Evolutionary conservation across 768 basidiomycete species (phyloP).

Genomic region (Stropharia rugosoannulata): DNA sequence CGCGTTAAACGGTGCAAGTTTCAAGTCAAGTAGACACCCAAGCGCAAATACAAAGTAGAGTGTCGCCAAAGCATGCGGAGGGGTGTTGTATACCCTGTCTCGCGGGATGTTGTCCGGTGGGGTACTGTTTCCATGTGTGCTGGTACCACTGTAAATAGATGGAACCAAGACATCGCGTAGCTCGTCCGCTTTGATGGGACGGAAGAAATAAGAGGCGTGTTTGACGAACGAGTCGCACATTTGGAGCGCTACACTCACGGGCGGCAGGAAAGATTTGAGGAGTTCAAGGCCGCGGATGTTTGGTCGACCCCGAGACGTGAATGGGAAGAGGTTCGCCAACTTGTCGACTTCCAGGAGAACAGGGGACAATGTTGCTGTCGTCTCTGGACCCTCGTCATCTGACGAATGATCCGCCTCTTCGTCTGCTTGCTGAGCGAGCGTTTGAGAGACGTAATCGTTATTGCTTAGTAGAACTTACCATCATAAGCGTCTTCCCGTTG

Average conservation of each 20-base stretch:
- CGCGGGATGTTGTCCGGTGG: background rate
- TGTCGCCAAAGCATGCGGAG: constrained; percentile 51
- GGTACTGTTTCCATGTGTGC: constrained; percentile 2
- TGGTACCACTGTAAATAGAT: constrained; percentile 31
- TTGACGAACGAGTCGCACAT: constrained; percentile 42
- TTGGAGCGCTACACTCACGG: constrained; percentile 37
- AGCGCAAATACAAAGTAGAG: constrained; percentile 61
- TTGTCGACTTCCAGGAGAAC: constrained; percentile 28
- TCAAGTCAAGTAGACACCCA: constrained; percentile 58
- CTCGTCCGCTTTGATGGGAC: constrained; percentile 49
- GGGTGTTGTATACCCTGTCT: constrained; percentile 1
- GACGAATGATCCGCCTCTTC: constrained; percentile 30
- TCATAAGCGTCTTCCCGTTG: constrained; percentile 37
- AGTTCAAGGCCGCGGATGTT: constrained; percentile 28
- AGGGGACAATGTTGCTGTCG: constrained; percentile 4
- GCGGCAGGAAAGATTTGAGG: constrained; percentile 42
- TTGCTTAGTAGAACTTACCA: constrained; percentile 21
- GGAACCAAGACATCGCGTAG: constrained; percentile 39
- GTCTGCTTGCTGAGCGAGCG: constrained; percentile 22
- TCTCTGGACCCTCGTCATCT: constrained; percentile 12
- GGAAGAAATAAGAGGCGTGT: constrained; percentile 50
- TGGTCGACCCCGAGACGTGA: constrained; percentile 30
- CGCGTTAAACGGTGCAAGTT: constrained; percentile 47
- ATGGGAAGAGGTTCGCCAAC: constrained; percentile 41
- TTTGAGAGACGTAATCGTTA: background rate